Percentiles rank a stretch among this genome's conserved stretches.
phyloP scores from a whole-genome alignment of 805 yeast species.

The Wickerhamiella australiensis region DNA sequence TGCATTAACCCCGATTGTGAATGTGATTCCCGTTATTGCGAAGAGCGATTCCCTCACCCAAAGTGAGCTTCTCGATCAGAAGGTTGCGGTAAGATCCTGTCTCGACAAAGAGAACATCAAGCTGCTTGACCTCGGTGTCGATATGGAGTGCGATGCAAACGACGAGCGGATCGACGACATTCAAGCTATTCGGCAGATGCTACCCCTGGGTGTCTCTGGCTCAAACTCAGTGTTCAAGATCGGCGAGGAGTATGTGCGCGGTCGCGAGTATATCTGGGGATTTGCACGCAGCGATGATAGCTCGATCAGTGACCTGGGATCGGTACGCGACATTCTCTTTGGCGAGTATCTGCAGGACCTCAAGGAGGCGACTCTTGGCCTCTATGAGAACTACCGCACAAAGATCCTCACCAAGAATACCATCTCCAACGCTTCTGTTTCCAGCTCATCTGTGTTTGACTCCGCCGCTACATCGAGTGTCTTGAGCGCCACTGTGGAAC shows the following conservation, averaged over 20 bases:
- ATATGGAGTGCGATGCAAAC: conserved; percentile 41
- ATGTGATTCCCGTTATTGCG: conserved; percentile 71
- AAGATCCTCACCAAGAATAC: conserved; percentile 39
- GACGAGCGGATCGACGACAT: conserved; percentile 29
- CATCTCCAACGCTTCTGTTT: neutral
- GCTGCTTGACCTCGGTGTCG: conserved; percentile 60
- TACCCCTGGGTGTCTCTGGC: conserved; percentile 57
- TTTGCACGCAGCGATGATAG: conserved; percentile 37
- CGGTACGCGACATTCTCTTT: conserved; percentile 55
- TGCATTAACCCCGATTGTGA: conserved; percentile 56
- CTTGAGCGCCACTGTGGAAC: neutral
- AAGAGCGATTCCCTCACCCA: conserved; percentile 70
- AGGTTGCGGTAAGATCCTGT: conserved; percentile 44
- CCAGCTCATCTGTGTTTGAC: neutral
- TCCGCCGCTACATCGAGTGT: neutral
- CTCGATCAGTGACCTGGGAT: conserved; percentile 28
- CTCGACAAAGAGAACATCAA: conserved; percentile 42
- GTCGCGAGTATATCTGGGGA: conserved; percentile 60
- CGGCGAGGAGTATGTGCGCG: conserved; percentile 31
- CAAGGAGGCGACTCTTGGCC: conserved; percentile 66
- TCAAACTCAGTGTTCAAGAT: conserved; percentile 32
- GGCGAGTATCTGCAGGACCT: conserved; percentile 51
- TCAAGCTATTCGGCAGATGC: conserved; percentile 32
- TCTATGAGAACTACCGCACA: conserved; percentile 42
- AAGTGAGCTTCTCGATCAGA: conserved; percentile 43